These are phyloP conservation scores for Tricholomella constricta DNA, from an alignment of 768 basidiomycete genomes.

Conservation along the genomic window DNA sequence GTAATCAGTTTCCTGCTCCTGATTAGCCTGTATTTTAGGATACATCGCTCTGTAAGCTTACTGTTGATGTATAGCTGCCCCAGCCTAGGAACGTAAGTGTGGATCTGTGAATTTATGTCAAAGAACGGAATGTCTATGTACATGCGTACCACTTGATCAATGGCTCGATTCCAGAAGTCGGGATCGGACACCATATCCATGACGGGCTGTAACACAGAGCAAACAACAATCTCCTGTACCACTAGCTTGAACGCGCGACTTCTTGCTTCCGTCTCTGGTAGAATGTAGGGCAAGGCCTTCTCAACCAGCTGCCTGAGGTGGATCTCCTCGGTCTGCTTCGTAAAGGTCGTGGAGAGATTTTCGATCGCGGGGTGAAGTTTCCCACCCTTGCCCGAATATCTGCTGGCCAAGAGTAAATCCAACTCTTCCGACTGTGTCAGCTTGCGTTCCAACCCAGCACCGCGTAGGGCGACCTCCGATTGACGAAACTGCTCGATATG, in stretches of 20 bases:
- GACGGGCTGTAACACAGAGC: constrained; percentile 80
- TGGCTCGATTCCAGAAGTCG: constrained; percentile 94
- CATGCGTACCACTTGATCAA: constrained; percentile 92
- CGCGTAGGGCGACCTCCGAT: constrained; percentile 84
- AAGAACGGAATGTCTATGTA: too few species aligned
- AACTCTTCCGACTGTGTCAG: constrained; percentile 90
- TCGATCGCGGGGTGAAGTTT: constrained; percentile 85
- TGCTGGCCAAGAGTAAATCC: constrained; percentile 81
- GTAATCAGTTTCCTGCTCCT: constrained; percentile 73
- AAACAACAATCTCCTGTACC: constrained; percentile 80
- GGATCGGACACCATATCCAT: constrained; percentile 94
- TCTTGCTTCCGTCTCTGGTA: constrained; percentile 74
- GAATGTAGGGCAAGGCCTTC: constrained; percentile 65
- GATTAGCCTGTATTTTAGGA: constrained; percentile 4
- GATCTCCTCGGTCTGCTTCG: constrained; percentile 86
- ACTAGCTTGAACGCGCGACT: constrained; percentile 75
- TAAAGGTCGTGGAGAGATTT: constrained; percentile 86
- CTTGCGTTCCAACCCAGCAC: constrained; percentile 77
- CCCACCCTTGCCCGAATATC: constrained; percentile 68
- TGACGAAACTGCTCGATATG: constrained; percentile 91
- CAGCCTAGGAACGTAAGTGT: constrained; percentile 34
- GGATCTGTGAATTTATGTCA: background rate
- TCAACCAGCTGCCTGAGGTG: constrained; percentile 78
- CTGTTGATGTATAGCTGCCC: constrained; percentile 56
- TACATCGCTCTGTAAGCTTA: constrained; percentile 19